phyloP scores from a whole-genome alignment of 2,329 filamentous ascomycete species.

The Aspergillus caelatus region DNA sequence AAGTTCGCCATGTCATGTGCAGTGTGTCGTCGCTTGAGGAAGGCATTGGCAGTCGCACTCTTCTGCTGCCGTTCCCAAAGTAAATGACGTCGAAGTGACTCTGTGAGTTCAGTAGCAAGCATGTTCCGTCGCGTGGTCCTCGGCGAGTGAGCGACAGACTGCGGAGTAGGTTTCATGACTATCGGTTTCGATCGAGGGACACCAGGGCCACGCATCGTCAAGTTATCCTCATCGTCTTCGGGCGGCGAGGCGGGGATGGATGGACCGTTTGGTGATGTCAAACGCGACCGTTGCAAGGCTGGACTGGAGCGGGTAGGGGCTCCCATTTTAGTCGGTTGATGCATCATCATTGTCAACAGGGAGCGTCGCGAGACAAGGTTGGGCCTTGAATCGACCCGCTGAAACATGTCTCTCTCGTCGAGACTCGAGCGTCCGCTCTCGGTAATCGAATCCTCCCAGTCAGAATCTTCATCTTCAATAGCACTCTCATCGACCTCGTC shows the following conservation, averaged over 20 bases:
- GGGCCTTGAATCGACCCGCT: conserved; percentile 84
- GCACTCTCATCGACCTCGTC: conserved; percentile 79
- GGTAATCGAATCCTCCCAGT: conserved; percentile 69
- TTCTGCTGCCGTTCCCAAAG: conserved; percentile 96
- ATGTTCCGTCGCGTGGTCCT: conserved; percentile 92
- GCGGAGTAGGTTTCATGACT: conserved; percentile 67
- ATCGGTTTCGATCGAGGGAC: conserved; percentile 80
- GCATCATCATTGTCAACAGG: conserved; percentile 85
- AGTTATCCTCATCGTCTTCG: conserved; percentile 63
- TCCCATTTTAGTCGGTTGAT: conserved; percentile 75
- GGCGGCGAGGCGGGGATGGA: conserved; percentile 63
- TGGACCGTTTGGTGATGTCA: conserved; percentile 69
- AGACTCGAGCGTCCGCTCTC: conserved; percentile 83
- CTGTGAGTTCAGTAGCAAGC: conserved; percentile 91
- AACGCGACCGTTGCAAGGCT: conserved; percentile 56
- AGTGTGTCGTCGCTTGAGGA: conserved; percentile 86
- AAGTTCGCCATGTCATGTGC: conserved; percentile 89
- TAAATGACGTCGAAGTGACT: conserved; percentile 86
- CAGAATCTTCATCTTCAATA: conserved; percentile 70
- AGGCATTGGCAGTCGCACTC: conserved; percentile 83
- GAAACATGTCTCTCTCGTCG: conserved; percentile 79
- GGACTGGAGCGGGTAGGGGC: conserved; percentile 54
- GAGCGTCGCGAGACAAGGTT: conserved; percentile 85
- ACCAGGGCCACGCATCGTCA: conserved; percentile 64
- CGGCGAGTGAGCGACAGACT: conserved; percentile 81